Evolutionary conservation across 2,329 filamentous ascomycete genomes (phyloP).

Genomic region (Fusarium luffae): DNA sequence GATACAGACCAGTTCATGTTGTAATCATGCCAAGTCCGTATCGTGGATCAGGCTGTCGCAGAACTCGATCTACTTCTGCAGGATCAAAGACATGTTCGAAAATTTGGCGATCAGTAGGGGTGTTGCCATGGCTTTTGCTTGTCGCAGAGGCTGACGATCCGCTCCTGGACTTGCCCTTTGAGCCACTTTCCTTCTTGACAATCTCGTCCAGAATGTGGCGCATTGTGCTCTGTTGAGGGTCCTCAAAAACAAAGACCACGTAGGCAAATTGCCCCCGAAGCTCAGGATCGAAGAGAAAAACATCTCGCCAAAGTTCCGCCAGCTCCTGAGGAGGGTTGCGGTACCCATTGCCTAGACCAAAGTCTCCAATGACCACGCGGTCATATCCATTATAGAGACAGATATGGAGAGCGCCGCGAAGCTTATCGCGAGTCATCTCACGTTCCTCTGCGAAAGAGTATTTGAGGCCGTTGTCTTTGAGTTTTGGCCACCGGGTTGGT

Average conservation of each 20-base stretch:
- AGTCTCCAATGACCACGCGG: slow-evolving; percentile 71
- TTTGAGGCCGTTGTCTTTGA: slow-evolving; percentile 72
- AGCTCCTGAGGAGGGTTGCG: slow-evolving; percentile 74
- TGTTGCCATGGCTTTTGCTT: slow-evolving; percentile 46
- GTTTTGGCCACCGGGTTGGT: slow-evolving; percentile 77
- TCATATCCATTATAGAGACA: slow-evolving; percentile 70
- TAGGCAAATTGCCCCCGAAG: slow-evolving; percentile 70
- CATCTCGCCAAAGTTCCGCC: slow-evolving; percentile 73
- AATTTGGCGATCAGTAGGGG: slow-evolving; percentile 61
- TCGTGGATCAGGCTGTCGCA: slow-evolving; percentile 64
- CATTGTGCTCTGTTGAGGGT: slow-evolving; percentile 64
- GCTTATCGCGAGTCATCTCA: slow-evolving; percentile 78
- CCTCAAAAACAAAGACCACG: slow-evolving; percentile 73
- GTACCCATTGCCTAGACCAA: slow-evolving; percentile 71
- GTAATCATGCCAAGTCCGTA: slow-evolving; percentile 66
- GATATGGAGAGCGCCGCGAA: slow-evolving; percentile 76
- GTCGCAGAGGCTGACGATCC: slow-evolving; percentile 45
- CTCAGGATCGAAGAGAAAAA: slow-evolving; percentile 71
- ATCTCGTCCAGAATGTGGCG: slow-evolving; percentile 66
- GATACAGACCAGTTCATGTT: slow-evolving; percentile 42
- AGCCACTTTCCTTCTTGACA: slow-evolving; percentile 59
- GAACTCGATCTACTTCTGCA: slow-evolving; percentile 61
- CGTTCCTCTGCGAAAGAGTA: slow-evolving; percentile 79
- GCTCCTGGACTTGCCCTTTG: slow-evolving; percentile 51
- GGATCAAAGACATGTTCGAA: slow-evolving; percentile 65